Evolutionary conservation across 495 filamentous ascomycete genomes (phyloP), one percentile per base, ranked within the genome.

Genomic region (Cercophora samala): DNA sequence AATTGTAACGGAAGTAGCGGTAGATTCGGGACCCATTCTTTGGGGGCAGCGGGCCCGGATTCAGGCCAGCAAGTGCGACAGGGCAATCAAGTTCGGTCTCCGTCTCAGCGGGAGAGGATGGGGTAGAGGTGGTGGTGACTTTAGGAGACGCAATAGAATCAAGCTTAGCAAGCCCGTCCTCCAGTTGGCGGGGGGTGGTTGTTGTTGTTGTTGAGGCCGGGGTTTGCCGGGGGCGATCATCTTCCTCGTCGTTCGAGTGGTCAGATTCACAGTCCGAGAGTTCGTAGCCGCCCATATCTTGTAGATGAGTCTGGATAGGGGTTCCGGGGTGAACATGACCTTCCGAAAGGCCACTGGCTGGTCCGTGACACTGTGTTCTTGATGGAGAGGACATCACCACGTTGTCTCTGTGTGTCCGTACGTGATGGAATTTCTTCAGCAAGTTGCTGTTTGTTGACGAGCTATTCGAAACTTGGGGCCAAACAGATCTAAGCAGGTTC

Each of bases 1-100:
- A 77, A 67, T 75, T 76, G 72, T 73, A 76, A 23, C 75, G 64
- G 11, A 76, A 64, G 67, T 73, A 73, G 1, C 75, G 72, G 64
- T 76, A 77, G 18, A 70, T n/a, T 1, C 72, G 66, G 21, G 68
- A 65, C 1, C 75, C 74, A 21, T 70, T 69, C 58, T 77, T 77
- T 4, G 68, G 70, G 0, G 75, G 75, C 11, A 77, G 23, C 1
- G 75, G 74, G 0, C 65, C 63, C 6, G 17, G 23, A 22, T 65
- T 56, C 42, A 71, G 66, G 22, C 69, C 66, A 26, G 73, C 66
- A 24, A 25, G 62, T 15, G 24, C 53, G 5, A 73, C 60, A 11
- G 60, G 64, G 13, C 52, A 54, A 58, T 72, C 67, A 6, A 8
- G 26, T 22, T 26, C 56, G 24, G 4, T n/a, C 24, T 59, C 56